Evolutionary conservation across 805 yeast genomes (phyloP), one percentile per base, ranked within the genome.

Genomic region (Blastobotrys parvus): DNA sequence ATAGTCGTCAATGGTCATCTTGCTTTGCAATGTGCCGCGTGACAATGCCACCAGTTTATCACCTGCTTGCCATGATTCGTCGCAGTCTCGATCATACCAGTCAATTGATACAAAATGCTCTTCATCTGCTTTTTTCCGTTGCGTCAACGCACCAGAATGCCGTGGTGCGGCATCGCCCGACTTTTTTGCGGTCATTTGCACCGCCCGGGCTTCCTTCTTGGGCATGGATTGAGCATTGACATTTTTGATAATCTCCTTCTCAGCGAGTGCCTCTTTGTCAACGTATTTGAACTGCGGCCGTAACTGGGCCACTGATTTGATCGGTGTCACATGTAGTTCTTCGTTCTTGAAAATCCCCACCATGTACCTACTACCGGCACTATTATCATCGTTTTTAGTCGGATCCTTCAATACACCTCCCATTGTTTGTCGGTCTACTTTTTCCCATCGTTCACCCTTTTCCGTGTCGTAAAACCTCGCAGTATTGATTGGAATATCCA

Each of bases 201-300:
- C 82, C 18, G 83, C 80, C 44, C 79, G 78, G 2, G 78, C 72
- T 45, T 70, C 63, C 27, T 63, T 62, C 5, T 58, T 50, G 4
- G 18, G 21, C 13, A 7, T 32, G 18, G 65, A 62, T 46, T 68
- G 65, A n/a, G 67, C 59, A 4, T 62, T 52, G 33, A 70, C 71
- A 37, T 68, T 68, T 57, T 62, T 49, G 52, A 68, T 44, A 46
- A 65, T 42, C 55, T 69, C 65, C 44, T 68, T 72, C 23, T 55
- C 57, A 8, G 45, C 46, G 43, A 64, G 70, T 44, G 66, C 66
- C 43, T 70, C 64, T 33, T 72, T 78, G 58, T 88, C 95, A 35
- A 88, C 77, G 57, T 89, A 85, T 50, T 72, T 74, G 64, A 92
- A 86, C 53, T 75, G 74, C 2, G 97, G 92, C 51, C 95, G 72